These are phyloP conservation scores for Backusella mclennaniae DNA, from an alignment of 192 early-diverging fungal species.

Conservation along the genomic window DNA sequence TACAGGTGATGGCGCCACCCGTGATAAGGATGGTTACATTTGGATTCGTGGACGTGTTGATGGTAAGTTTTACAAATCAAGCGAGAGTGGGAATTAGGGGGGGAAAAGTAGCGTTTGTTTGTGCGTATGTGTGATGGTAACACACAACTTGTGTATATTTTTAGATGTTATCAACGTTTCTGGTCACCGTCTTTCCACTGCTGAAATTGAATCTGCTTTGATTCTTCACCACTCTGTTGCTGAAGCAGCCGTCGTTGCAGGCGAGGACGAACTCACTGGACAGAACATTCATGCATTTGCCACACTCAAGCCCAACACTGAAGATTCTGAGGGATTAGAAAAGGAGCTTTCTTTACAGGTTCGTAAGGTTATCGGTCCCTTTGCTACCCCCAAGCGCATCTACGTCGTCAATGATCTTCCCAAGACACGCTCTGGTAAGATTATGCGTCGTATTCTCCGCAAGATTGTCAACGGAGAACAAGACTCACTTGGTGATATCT, in stretches of 20 bases:
- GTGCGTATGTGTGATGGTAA: neutral
- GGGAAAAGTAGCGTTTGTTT: neutral
- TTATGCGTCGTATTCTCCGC: constrained; percentile 93
- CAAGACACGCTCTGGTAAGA: constrained; percentile 95
- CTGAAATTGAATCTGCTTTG: constrained; percentile 94
- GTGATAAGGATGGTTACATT: constrained; percentile 93
- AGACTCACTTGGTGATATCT: constrained; percentile 84
- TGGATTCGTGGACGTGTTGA: constrained; percentile 92
- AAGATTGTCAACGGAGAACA: constrained; percentile 89
- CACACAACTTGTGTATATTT: neutral
- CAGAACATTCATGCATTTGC: constrained; percentile 88
- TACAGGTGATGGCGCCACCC: constrained; percentile 82
- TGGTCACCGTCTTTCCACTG: constrained; percentile 91
- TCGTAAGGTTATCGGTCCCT: constrained; percentile 89
- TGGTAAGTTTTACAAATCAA: constrained; percentile 24
- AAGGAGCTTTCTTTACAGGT: constrained; percentile 75
- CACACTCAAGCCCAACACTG: constrained; percentile 69
- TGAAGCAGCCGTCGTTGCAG: constrained; percentile 91
- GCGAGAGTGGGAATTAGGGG: neutral
- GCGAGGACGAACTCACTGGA: constrained; percentile 87
- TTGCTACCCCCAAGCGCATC: constrained; percentile 88
- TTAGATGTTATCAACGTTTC: constrained; percentile 92
- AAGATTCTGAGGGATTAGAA: constrained; percentile 47
- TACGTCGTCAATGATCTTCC: constrained; percentile 88
- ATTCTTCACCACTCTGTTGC: constrained; percentile 81